phyloP scores from a whole-genome alignment of 2,329 filamentous ascomycete genomes.

The Colletotrichum costaricense region DNA sequence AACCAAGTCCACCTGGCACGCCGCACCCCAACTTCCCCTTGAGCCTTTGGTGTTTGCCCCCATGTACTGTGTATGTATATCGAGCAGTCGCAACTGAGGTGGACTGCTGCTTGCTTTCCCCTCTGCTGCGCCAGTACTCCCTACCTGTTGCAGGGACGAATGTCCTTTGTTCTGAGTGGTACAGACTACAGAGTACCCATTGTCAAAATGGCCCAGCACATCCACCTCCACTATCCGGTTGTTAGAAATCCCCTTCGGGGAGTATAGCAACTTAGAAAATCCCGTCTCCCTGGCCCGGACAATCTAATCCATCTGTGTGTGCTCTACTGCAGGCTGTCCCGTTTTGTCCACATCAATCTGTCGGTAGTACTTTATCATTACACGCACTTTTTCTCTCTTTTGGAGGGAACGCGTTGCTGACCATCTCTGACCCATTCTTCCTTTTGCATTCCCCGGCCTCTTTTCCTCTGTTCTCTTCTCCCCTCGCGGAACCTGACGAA shows the following conservation, averaged over 20 bases:
- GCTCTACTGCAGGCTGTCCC: constrained; percentile 7
- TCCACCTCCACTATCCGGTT: constrained; percentile 5
- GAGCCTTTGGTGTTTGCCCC: not conserved
- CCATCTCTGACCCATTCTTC: constrained; percentile 3
- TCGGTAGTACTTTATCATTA: constrained; percentile 12
- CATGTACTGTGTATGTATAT: not conserved
- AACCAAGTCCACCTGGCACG: constrained; percentile 1
- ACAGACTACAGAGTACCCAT: not conserved
- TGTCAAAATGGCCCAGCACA: not conserved
- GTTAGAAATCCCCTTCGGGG: constrained; percentile 8
- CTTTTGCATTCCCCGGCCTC: not conserved
- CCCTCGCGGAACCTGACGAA: not conserved
- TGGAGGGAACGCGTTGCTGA: not conserved
- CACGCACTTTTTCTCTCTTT: constrained; percentile 4
- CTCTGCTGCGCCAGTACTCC: not conserved
- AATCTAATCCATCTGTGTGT: constrained; percentile 5
- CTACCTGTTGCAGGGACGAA: not conserved
- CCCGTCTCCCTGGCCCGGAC: constrained; percentile 6
- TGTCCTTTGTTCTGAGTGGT: not conserved
- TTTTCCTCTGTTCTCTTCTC: not conserved
- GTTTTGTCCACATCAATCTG: constrained; percentile 7
- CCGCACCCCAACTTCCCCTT: not conserved
- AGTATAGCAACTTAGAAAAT: constrained; percentile 7
- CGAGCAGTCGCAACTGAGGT: not conserved
- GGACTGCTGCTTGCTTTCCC: constrained; percentile 1